Percentiles rank a stretch among this genome's conserved stretches.
Evolutionary conservation across 1,284 basidiomycete genomes (phyloP).

Genomic region (Acaromyces ingoldii): DNA sequence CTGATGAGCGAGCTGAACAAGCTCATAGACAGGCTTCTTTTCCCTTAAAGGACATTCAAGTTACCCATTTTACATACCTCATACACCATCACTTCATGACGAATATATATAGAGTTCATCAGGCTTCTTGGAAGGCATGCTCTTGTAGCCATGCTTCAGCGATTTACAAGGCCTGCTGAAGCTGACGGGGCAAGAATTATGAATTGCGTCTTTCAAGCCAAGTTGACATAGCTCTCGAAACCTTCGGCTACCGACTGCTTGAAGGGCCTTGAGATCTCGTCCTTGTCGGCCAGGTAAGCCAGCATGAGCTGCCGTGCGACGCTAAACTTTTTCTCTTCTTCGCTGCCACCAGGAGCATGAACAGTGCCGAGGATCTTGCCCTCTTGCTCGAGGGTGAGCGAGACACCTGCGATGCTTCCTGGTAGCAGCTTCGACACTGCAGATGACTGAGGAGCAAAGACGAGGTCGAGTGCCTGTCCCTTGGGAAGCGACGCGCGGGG

Average conservation of each 20-base stretch:
- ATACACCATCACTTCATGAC: no score
- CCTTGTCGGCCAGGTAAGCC: conserved; percentile 43
- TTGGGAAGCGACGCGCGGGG: conserved; percentile 54
- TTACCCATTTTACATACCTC: no score
- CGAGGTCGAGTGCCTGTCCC: conserved; percentile 54
- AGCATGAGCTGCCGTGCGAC: conserved; percentile 36
- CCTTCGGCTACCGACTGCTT: conserved; percentile 12
- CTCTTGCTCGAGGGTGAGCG: conserved; percentile 28
- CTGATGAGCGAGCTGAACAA: no score
- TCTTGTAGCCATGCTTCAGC: no score
- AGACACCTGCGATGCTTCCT: background rate
- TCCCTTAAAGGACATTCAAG: no score
- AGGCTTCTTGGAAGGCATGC: no score
- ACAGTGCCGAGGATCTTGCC: conserved; percentile 28
- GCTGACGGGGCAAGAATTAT: no score
- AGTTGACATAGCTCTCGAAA: no score
- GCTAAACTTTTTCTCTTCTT: background rate
- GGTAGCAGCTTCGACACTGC: background rate
- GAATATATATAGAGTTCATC: no score
- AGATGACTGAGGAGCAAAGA: conserved; percentile 15
- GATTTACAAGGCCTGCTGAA: no score
- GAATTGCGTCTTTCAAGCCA: no score
- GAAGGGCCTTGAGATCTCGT: conserved; percentile 24
- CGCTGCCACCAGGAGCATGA: background rate
- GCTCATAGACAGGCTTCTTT: no score